Evolutionary conservation across 78 protist genomes (phyloP).

Genomic region (Protostelium mycophagum): DNA sequence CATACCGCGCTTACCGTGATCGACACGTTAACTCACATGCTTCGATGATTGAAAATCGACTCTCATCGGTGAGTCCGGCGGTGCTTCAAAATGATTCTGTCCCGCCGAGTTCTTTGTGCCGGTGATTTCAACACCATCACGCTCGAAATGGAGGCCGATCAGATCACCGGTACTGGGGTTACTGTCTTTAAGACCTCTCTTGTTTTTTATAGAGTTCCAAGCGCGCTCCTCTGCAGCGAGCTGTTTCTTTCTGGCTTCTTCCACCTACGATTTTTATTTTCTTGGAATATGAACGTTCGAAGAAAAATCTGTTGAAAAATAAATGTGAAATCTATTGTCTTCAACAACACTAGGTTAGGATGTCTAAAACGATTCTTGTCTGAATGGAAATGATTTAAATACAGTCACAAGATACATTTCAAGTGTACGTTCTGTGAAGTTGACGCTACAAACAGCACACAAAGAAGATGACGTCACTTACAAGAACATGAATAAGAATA

Average conservation of each 20-base stretch:
- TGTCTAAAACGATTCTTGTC: too few species aligned
- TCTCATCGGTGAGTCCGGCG: neutral
- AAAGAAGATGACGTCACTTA: too few species aligned
- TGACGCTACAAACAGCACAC: too few species aligned
- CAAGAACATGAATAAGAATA: too few species aligned
- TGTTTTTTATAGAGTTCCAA: neutral
- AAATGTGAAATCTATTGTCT: too few species aligned
- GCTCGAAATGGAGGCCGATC: neutral
- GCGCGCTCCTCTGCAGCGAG: neutral
- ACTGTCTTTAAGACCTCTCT: neutral
- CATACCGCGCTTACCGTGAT: too few species aligned
- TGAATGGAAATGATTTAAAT: too few species aligned
- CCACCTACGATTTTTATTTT: too few species aligned
- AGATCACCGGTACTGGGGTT: neutral
- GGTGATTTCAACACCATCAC: neutral
- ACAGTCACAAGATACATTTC: too few species aligned
- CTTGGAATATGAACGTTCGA: neutral
- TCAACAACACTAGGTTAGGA: too few species aligned
- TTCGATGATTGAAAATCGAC: neutral
- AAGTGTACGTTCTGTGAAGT: too few species aligned
- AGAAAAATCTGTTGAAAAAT: neutral
- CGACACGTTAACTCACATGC: neutral
- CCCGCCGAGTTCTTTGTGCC: neutral
- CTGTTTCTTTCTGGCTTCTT: neutral
- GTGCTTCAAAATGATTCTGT: neutral